phyloP scores from a whole-genome alignment of 2,329 filamentous ascomycete genomes.

The Xylariaceae sp. region DNA sequence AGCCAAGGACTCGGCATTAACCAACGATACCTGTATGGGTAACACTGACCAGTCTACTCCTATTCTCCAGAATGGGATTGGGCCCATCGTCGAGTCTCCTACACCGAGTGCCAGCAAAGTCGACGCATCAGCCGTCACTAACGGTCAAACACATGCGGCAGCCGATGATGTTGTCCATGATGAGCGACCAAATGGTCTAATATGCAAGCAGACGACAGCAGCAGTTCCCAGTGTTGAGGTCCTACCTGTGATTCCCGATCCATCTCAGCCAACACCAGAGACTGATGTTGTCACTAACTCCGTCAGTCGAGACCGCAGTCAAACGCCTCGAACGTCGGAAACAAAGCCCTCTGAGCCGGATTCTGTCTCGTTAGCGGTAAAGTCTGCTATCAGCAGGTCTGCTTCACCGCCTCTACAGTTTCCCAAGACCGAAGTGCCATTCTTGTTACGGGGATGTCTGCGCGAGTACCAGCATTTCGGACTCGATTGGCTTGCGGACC shows the following conservation, averaged over 20 bases:
- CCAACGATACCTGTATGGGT: not conserved
- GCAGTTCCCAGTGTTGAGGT: constrained; percentile 26
- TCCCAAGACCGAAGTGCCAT: constrained; percentile 68
- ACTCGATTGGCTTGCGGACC: constrained; percentile 91
- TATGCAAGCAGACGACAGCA: constrained; percentile 1
- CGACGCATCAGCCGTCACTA: not conserved
- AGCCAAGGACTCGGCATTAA: constrained; percentile 12
- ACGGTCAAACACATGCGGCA: constrained; percentile 19
- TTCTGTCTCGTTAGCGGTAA: constrained; percentile 37
- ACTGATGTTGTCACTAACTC: constrained; percentile 41
- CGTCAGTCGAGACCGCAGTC: constrained; percentile 41
- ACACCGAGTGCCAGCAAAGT: not conserved
- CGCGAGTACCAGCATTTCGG: constrained; percentile 96
- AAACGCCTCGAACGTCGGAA: constrained; percentile 46
- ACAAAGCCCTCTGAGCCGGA: constrained; percentile 48
- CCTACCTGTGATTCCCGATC: constrained; percentile 22
- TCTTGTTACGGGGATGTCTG: constrained; percentile 78
- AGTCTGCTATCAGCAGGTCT: constrained; percentile 34
- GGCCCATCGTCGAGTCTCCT: not conserved
- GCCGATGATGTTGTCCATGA: constrained; percentile 22
- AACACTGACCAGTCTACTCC: not conserved
- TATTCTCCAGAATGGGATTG: not conserved
- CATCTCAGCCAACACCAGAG: constrained; percentile 37
- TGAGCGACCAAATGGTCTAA: constrained; percentile 5
- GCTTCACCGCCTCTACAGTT: constrained; percentile 33